phyloP scores from a whole-genome alignment of 768 basidiomycete genomes.

The Tulasnella sp. region DNA sequence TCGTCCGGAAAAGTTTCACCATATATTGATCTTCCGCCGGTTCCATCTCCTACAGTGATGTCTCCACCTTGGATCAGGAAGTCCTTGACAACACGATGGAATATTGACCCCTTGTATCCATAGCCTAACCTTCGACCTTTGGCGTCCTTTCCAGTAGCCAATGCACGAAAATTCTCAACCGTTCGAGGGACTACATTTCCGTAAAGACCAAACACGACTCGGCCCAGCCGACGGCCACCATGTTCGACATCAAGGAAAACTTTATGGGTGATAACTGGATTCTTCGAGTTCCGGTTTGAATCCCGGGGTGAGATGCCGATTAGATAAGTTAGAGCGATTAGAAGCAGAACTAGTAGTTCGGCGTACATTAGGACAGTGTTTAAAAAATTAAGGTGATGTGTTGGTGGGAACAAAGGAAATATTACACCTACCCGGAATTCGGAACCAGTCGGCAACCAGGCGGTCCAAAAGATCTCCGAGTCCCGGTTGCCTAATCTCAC shows the following conservation, averaged over 20 bases:
- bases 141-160: constrained; percentile 71
- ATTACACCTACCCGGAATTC: too few species aligned
- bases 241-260: constrained; percentile 93
- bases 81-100: constrained; percentile 91
- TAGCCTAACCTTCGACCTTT: constrained; percentile 65
- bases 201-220: constrained; percentile 85
- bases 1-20: constrained; percentile 86
- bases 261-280: constrained; percentile 82
- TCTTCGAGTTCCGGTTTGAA: too few species aligned
- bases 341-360: too few species aligned
- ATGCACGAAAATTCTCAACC: constrained; percentile 92
- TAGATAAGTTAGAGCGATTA: too few species aligned
- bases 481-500: too few species aligned
- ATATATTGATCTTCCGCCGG: constrained; percentile 90
- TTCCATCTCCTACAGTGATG: constrained; percentile 79
- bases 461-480: too few species aligned
- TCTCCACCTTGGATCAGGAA: constrained; percentile 98
- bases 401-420: too few species aligned
- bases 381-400: too few species aligned
- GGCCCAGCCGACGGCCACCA: constrained; percentile 73
- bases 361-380: too few species aligned
- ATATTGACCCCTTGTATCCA: constrained; percentile 90
- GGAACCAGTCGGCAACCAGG: too few species aligned
- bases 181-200: constrained; percentile 94
- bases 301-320: too few species aligned